Conservation (phyloP, 2,329 filamentous ascomycete species). For the Neofusicoccum cordaticola region DNA sequence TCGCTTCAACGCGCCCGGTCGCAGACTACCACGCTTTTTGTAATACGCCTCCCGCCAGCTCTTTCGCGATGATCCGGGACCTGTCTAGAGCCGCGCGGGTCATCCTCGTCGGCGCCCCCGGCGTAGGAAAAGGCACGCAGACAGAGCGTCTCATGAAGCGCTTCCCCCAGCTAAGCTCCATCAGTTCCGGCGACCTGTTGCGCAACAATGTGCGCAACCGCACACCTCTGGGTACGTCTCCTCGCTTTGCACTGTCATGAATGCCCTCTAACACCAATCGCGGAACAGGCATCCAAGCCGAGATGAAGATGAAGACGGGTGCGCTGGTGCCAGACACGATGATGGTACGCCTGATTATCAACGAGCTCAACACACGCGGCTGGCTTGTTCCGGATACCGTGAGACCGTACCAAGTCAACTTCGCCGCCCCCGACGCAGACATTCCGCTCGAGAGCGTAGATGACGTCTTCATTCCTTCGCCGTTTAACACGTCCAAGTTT, state of each 20-base stretch:
- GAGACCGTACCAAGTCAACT: constrained; percentile 46
- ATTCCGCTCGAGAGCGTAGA: constrained; percentile 31
- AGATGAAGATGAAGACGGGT: constrained; percentile 81
- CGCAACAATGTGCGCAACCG: constrained; percentile 87
- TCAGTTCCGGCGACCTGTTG: constrained; percentile 90
- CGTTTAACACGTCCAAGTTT: constrained; percentile 38
- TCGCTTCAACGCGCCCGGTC: background rate
- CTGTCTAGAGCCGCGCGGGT: constrained; percentile 73
- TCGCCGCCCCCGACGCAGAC: constrained; percentile 30
- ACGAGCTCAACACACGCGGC: constrained; percentile 79
- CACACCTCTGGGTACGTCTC: constrained; percentile 72
- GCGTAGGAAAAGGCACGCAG: constrained; percentile 95
- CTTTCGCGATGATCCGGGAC: constrained; percentile 24
- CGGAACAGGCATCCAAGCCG: constrained; percentile 76
- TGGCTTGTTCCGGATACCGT: constrained; percentile 64
- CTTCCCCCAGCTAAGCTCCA: constrained; percentile 84
- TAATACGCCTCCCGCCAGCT: background rate
- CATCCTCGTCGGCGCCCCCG: constrained; percentile 93
- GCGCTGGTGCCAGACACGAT: constrained; percentile 87
- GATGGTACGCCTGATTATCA: constrained; percentile 88
- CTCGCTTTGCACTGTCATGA: background rate
- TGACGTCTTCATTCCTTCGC: constrained; percentile 42
- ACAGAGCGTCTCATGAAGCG: constrained; percentile 80
- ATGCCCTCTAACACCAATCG: background rate
- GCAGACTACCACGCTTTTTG: background rate